A percentile compares a stretch with the other conserved stretches of the same genome.
Conservation (phyloP, 1,284 basidiomycete genomes). For the Peniophora sp. region DNA sequence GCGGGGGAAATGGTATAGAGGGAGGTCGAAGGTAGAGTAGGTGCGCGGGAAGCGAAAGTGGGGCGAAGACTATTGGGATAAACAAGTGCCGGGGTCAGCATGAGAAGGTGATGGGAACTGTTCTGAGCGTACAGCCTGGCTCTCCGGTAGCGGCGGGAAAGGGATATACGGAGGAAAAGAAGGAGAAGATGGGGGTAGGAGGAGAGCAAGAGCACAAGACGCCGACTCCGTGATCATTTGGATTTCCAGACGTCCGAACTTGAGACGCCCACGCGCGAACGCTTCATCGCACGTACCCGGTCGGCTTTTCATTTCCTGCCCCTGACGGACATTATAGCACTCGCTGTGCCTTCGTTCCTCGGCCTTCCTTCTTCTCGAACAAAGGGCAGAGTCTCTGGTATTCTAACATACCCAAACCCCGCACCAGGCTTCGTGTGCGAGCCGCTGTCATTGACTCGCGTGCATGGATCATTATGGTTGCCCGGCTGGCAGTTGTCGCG, state of each 20-base stretch:
- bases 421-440: no score
- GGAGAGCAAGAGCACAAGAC: not conserved
- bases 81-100: not conserved
- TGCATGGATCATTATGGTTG: no score
- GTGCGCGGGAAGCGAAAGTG: not conserved
- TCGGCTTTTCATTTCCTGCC: not conserved
- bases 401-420: no score
- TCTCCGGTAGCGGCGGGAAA: not conserved
- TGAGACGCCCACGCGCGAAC: not conserved
- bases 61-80: not conserved
- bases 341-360: no score
- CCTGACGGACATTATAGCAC: no score
- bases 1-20: constrained; percentile 6
- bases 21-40: constrained; percentile 1
- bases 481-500: no score
- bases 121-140: not conserved
- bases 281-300: not conserved
- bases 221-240: not conserved
- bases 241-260: not conserved
- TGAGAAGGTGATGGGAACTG: not conserved
- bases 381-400: no score
- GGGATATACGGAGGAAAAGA: constrained; percentile 7
- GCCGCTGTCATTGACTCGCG: no score
- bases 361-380: no score
- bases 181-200: constrained; percentile 6